phyloP scores from a whole-genome alignment of 2,329 filamentous ascomycete species.

The Myotisia sp. region DNA sequence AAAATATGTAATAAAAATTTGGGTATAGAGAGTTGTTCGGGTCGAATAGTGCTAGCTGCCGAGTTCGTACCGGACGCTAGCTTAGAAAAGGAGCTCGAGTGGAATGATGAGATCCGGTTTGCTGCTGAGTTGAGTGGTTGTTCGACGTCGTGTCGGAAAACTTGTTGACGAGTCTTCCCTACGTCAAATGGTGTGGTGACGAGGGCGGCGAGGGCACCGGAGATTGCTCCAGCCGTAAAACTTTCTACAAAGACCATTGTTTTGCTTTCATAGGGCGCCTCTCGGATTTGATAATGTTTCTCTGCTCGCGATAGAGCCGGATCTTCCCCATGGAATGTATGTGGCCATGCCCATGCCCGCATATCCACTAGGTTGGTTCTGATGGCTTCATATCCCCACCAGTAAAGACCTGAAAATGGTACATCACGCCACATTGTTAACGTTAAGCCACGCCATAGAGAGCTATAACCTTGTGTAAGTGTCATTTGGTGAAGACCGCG shows the following conservation, averaged over 20 bases:
- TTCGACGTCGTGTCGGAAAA: constrained; percentile 49
- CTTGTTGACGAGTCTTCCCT: constrained; percentile 87
- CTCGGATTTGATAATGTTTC: constrained; percentile 6
- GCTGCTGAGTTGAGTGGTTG: constrained; percentile 13
- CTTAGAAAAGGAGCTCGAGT: constrained; percentile 8
- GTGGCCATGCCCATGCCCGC: constrained; percentile 35
- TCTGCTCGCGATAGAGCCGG: too few species aligned
- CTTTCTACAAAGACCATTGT: constrained; percentile 71
- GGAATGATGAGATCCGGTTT: constrained; percentile 3
- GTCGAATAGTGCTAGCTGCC: constrained; percentile 26
- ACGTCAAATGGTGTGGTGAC: constrained; percentile 94
- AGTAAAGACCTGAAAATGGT: constrained; percentile 92
- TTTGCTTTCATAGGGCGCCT: constrained; percentile 49
- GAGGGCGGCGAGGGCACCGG: constrained; percentile 72
- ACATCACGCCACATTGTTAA: constrained; percentile 94
- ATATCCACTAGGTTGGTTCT: constrained; percentile 56
- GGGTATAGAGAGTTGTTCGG: constrained; percentile 66
- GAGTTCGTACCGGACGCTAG: background rate
- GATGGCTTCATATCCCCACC: constrained; percentile 90
- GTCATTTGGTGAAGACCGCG: constrained; percentile 69
- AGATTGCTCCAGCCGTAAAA: constrained; percentile 70
- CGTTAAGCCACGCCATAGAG: constrained; percentile 79
- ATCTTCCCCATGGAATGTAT: background rate
- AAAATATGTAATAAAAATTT: constrained; percentile 85
- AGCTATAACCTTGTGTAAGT: constrained; percentile 56